Evolutionary conservation across 768 basidiomycete species (phyloP).

Genomic region (Glaciozyma martinii): DNA sequence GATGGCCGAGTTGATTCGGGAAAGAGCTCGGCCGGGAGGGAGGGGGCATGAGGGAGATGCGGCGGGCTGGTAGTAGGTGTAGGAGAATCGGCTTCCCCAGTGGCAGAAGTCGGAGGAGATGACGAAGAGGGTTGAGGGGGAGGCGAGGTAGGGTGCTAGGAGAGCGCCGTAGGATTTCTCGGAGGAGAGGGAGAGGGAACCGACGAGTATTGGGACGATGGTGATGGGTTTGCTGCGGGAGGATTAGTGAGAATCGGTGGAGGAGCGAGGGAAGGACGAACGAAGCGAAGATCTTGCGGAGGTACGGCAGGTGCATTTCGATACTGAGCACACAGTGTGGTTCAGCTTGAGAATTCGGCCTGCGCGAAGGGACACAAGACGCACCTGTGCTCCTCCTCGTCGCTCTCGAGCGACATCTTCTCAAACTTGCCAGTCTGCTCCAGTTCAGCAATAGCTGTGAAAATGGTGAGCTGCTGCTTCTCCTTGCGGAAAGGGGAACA

Average conservation of each 20-base stretch:
- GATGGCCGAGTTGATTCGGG: conserved; percentile 4
- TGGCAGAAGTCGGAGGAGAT: conserved; percentile 97
- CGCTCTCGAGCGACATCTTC: conserved; percentile 55
- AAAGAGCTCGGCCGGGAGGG: neutral
- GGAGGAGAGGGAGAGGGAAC: conserved; percentile 54
- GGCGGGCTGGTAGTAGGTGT: conserved; percentile 66
- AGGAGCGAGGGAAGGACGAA: conserved; percentile 38
- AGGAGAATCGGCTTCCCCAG: conserved; percentile 82
- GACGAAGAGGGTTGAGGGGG: conserved; percentile 74
- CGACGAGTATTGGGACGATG: conserved; percentile 86
- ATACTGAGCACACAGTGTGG: conserved; percentile 48
- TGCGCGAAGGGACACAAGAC: neutral
- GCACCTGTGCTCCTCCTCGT: conserved; percentile 74
- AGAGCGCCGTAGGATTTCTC: conserved; percentile 60
- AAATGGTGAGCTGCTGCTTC: neutral
- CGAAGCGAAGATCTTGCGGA: conserved; percentile 76
- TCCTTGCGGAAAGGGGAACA: neutral
- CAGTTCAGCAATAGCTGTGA: conserved; percentile 58
- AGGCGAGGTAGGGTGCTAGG: conserved; percentile 68
- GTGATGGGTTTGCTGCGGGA: conserved; percentile 47
- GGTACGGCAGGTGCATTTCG: conserved; percentile 93
- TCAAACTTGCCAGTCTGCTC: conserved; percentile 59
- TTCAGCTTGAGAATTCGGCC: neutral
- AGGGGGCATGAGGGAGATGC: conserved; percentile 30
- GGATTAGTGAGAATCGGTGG: conserved; percentile 1